phyloP scores from a whole-genome alignment of 2,329 filamentous ascomycete species.

The Xylaria polymorpha region DNA sequence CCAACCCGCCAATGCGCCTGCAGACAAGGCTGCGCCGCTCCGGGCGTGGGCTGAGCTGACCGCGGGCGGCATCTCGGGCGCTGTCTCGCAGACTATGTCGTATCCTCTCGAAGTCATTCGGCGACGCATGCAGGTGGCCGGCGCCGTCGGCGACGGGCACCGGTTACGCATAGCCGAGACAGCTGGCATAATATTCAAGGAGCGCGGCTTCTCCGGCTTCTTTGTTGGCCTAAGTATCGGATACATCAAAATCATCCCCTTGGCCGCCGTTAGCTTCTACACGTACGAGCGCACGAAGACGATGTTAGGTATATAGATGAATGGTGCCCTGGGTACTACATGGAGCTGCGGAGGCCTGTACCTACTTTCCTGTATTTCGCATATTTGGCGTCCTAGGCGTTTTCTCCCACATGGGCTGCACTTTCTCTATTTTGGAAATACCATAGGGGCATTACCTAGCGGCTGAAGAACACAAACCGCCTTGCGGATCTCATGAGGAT shows the following conservation, averaged over 20 bases:
- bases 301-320: slow-evolving; percentile 70
- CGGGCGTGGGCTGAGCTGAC: slow-evolving; percentile 87
- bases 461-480: slow-evolving; percentile 8
- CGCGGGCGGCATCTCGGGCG: slow-evolving; percentile 85
- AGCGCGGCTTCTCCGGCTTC: slow-evolving; percentile 83
- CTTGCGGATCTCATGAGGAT: neutral
- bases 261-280: slow-evolving; percentile 79
- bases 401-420: slow-evolving; percentile 17
- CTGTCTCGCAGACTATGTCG: slow-evolving; percentile 90
- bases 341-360: too few relatives aligned
- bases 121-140: slow-evolving; percentile 94
- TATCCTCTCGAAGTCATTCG: slow-evolving; percentile 95
- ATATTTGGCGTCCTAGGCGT: slow-evolving; percentile 43
- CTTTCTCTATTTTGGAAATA: slow-evolving; percentile 27
- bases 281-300: slow-evolving; percentile 74
- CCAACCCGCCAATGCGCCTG: slow-evolving; percentile 63
- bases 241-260: slow-evolving; percentile 92
- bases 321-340: neutral
- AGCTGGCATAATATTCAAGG: slow-evolving; percentile 76
- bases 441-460: slow-evolving; percentile 33
- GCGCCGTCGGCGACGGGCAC: slow-evolving; percentile 90
- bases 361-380: slow-evolving; percentile 21
- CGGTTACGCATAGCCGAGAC: slow-evolving; percentile 83
- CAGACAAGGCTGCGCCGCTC: slow-evolving; percentile 75
- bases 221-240: slow-evolving; percentile 95